These are phyloP conservation scores for Wickerhamomyces sydowiorum DNA, from an alignment of 805 yeast species.

Conservation along the genomic window DNA sequence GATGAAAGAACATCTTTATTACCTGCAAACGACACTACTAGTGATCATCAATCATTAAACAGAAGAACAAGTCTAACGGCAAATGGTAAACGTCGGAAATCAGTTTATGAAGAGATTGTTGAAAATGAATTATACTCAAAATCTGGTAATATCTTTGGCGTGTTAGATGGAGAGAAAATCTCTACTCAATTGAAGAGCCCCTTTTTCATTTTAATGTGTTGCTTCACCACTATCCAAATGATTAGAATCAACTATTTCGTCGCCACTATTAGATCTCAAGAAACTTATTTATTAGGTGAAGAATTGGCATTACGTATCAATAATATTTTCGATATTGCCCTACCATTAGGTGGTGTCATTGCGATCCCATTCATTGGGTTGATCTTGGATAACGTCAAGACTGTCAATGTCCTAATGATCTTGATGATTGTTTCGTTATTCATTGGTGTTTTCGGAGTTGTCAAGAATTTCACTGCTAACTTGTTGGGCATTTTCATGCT, in stretches of 20 bases:
- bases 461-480: conserved; percentile 44
- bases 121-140: conserved; percentile 46
- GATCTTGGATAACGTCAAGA: conserved; percentile 66
- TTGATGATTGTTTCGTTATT: conserved; percentile 48
- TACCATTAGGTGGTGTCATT: conserved; percentile 83
- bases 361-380: conserved; percentile 87
- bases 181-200: conserved; percentile 42
- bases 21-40: conserved; percentile 11
- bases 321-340: conserved; percentile 74
- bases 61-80: conserved; percentile 13
- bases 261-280: conserved; percentile 83
- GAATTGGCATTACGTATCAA: conserved; percentile 52
- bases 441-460: conserved; percentile 69
- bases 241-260: conserved; percentile 87
- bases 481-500: conserved; percentile 63
- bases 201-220: conserved; percentile 76
- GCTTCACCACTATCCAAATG: conserved; percentile 85
- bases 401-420: conserved; percentile 48
- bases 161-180: conserved; percentile 60
- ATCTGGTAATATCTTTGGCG: conserved; percentile 64
- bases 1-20: conserved; percentile 29
- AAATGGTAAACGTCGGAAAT: conserved; percentile 34
- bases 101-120: conserved; percentile 62
- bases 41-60: not conserved
- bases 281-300: conserved; percentile 57